Evolutionary conservation across 345 rosid genomes (phyloP), one percentile per base, ranked within the genome.

Genomic region (Leavenworthia alabamica): DNA sequence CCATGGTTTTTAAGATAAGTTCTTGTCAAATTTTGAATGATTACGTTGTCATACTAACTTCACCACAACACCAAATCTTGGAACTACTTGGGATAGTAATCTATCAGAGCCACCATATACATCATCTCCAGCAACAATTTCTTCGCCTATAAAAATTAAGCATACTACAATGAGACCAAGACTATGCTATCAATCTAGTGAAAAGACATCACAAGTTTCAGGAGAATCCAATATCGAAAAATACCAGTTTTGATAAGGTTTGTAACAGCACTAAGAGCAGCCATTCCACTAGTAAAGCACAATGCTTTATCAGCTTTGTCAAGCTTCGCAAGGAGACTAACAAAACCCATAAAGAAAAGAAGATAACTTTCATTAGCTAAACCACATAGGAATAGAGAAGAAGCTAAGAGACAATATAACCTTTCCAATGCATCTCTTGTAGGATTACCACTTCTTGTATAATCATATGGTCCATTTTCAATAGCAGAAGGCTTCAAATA

Each of bases 241-340:
- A 39, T 62, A 93, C 99, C 97, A 50, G 71, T 56, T 76, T 67
- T 73, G 68, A 93, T 56, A 62, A 90, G 95, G 76, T 81, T 91
- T 7, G 83, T 60, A 53, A 88, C 96, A 50, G 97, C 80, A 66
- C 83, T 68, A 73, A 90, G 83, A 68, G 97, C 99, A 79, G 97
- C 99, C 96, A 93, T 93, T 74, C 97, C 97, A 64, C 96, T 89
- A 28, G 97, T 83, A 69, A 93, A 93, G 84, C 99, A 87, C 73
- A 93, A 81, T 70, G 97, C 92, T 72, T 88, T 82, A 76, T 93
- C 90, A 1, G 92, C 99, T 72, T 86, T 94, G 52, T 94, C 97
- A 65, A 94, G 85, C 92, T 86, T 90, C 8, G 95, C 92, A 50
- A 94, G 78, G 62, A 94, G 85, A 77, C 97, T 94, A 58, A 10